phyloP scores from a whole-genome alignment of 495 filamentous ascomycete genomes.

The Bacidia gigantensis region DNA sequence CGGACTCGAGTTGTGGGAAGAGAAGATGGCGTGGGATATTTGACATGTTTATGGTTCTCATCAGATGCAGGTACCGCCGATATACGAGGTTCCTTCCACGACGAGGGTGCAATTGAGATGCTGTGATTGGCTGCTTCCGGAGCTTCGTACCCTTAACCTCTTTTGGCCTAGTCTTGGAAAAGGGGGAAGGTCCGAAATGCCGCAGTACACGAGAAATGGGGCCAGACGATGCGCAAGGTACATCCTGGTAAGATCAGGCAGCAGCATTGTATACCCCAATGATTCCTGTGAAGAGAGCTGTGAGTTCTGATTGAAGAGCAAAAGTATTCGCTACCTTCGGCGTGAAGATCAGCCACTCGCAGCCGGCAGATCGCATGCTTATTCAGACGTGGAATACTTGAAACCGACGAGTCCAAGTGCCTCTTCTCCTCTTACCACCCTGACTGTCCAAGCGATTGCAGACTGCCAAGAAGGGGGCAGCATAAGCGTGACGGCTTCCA shows the following conservation, averaged over 20 bases:
- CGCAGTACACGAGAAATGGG: no score
- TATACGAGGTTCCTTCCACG: background rate
- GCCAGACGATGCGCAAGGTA: no score
- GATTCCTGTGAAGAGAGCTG: no score
- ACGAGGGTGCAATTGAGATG: background rate
- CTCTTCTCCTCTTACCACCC: background rate
- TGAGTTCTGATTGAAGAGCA: no score
- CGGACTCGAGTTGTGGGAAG: no score
- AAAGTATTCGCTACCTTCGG: no score
- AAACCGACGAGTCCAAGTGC: background rate
- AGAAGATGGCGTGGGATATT: background rate
- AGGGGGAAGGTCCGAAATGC: background rate
- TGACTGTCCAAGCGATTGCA: conserved; percentile 23
- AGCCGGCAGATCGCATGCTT: no score
- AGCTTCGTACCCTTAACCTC: background rate
- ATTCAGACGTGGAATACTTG: no score
- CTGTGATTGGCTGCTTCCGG: background rate
- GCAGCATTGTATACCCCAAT: no score
- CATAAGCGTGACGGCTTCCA: conserved; percentile 19
- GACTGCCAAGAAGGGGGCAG: conserved; percentile 17
- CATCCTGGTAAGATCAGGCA: no score
- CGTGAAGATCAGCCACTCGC: no score
- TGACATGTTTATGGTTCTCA: background rate
- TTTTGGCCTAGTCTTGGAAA: background rate
- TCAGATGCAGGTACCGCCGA: background rate